Evolutionary conservation across 2,329 filamentous ascomycete species (phyloP).

Genomic region (Juglanconis oblonga): DNA sequence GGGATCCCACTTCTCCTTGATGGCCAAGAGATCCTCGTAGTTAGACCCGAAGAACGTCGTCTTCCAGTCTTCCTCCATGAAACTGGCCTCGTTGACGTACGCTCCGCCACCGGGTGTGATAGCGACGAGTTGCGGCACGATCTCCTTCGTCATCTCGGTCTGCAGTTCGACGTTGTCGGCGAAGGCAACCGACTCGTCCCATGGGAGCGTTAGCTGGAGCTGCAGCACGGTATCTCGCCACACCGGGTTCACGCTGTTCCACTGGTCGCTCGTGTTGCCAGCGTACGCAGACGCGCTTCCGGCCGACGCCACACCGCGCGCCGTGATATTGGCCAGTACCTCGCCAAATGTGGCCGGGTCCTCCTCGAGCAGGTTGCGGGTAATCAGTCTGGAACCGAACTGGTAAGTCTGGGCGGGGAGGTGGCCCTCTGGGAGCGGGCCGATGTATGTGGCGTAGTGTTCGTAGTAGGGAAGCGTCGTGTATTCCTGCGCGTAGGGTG

Average conservation of each 20-base stretch:
- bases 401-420: slow-evolving; percentile 31
- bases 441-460: slow-evolving; percentile 34
- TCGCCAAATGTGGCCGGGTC: slow-evolving; percentile 27
- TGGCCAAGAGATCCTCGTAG: slow-evolving; percentile 25
- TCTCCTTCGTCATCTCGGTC: slow-evolving; percentile 28
- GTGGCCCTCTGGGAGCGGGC: slow-evolving; percentile 32
- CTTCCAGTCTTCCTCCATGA: slow-evolving; percentile 29
- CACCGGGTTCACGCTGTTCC: slow-evolving; percentile 35
- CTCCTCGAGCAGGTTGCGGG: slow-evolving; percentile 28
- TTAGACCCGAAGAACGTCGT: slow-evolving; percentile 30
- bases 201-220: slow-evolving; percentile 28
- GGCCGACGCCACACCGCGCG: slow-evolving; percentile 26
- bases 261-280: slow-evolving; percentile 26
- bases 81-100: slow-evolving; percentile 32
- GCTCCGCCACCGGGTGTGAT: slow-evolving; percentile 20
- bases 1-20: slow-evolving; percentile 32
- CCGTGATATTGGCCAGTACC: slow-evolving; percentile 29
- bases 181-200: slow-evolving; percentile 21
- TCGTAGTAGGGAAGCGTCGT: slow-evolving; percentile 30
- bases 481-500: slow-evolving; percentile 20
- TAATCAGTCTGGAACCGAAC: slow-evolving; percentile 36
- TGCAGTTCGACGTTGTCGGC: slow-evolving; percentile 27
- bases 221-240: slow-evolving; percentile 35
- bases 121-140: slow-evolving; percentile 27
- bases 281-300: slow-evolving; percentile 31